Conservation (phyloP, 768 basidiomycete genomes). For the Ramaria sp. region DNA sequence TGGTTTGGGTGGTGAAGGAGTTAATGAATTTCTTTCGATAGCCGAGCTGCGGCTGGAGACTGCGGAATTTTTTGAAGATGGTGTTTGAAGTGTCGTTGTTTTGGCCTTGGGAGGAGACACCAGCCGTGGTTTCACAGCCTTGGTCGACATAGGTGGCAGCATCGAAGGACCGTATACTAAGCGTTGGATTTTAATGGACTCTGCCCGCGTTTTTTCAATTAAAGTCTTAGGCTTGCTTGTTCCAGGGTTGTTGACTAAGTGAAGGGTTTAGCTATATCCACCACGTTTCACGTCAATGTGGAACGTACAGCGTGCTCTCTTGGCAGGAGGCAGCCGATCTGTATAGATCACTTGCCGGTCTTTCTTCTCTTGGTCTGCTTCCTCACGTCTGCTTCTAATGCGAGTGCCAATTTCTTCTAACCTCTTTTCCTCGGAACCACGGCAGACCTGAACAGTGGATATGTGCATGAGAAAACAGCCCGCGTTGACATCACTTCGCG, state of each 20-base stretch:
- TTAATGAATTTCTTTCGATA: background rate
- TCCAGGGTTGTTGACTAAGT: constrained; percentile 28
- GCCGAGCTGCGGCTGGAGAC: too few relatives aligned
- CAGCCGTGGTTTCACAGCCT: constrained; percentile 24
- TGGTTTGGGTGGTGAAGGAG: constrained; percentile 6
- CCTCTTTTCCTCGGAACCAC: constrained; percentile 48
- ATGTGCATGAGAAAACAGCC: background rate
- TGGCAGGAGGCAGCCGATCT: constrained; percentile 53
- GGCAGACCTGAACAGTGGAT: constrained; percentile 33
- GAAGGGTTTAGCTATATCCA: constrained; percentile 12
- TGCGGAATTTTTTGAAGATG: constrained; percentile 13
- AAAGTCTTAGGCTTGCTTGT: constrained; percentile 45
- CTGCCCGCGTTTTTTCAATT: constrained; percentile 65
- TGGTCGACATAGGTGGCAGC: constrained; percentile 45
- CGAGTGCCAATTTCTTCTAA: constrained; percentile 52
- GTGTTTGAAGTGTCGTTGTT: constrained; percentile 15
- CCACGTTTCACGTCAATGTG: constrained; percentile 6
- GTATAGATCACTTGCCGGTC: constrained; percentile 69
- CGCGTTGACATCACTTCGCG: background rate
- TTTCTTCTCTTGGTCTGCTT: constrained; percentile 65
- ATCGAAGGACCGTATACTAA: constrained; percentile 44
- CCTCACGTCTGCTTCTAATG: constrained; percentile 54
- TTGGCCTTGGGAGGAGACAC: constrained; percentile 8
- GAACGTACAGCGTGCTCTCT: constrained; percentile 44
- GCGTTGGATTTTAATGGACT: constrained; percentile 58